Conservation (phyloP, 2,329 filamentous ascomycete species). For the Fusarium sp. region DNA sequence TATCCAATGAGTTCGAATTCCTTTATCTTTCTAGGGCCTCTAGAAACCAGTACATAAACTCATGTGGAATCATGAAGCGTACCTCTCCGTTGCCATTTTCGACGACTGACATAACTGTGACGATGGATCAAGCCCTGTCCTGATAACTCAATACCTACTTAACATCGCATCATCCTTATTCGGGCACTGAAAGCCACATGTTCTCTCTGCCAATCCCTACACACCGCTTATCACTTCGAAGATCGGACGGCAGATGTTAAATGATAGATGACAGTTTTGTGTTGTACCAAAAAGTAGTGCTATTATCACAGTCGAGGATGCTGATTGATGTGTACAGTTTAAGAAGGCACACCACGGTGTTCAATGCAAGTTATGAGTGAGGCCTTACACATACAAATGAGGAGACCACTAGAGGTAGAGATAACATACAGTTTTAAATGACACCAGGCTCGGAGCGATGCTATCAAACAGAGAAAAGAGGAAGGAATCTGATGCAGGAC, state of each 20-base stretch:
- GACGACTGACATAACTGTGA: not conserved
- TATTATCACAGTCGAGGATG: constrained; percentile 14
- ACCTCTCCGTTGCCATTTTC: not conserved
- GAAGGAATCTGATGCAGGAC: constrained; percentile 36
- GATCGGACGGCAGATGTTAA: constrained; percentile 22
- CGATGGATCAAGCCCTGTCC: not conserved
- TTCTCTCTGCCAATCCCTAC: not conserved
- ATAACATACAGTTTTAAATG: constrained; percentile 39
- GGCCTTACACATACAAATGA: constrained; percentile 15
- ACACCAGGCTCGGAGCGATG: constrained; percentile 43
- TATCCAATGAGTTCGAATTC: constrained; percentile 32
- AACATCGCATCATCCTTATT: constrained; percentile 14
- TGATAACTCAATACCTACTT: constrained; percentile 7
- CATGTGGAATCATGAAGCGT: constrained; percentile 23
- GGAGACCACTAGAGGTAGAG: not conserved
- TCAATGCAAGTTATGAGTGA: not conserved
- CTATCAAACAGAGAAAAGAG: constrained; percentile 41
- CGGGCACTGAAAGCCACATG: not conserved
- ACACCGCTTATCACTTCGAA: constrained; percentile 33
- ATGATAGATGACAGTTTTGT: constrained; percentile 27
- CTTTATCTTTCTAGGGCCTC: constrained; percentile 39
- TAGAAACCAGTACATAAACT: not conserved
- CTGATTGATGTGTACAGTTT: constrained; percentile 3
- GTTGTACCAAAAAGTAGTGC: constrained; percentile 9
- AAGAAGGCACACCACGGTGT: constrained; percentile 33